Conservation (phyloP, 1,139 yeast genomes). For the Candida dubliniensis region DNA sequence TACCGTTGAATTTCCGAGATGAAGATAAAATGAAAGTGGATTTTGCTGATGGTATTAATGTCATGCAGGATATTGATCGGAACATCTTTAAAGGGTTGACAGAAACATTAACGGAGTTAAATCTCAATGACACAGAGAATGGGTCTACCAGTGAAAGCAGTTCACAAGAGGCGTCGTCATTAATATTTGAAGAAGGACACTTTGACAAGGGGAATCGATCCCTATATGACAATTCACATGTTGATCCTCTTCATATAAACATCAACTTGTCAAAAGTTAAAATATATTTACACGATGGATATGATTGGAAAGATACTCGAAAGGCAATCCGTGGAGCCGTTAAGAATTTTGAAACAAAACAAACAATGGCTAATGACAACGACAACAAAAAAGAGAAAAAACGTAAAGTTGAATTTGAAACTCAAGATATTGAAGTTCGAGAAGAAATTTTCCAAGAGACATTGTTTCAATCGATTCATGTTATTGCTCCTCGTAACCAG, state of each 20-base stretch:
- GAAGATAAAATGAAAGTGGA: conserved; percentile 53
- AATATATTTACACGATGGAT: conserved; percentile 80
- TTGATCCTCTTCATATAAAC: conserved; percentile 32
- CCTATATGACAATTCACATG: conserved; percentile 6
- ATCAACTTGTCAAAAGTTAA: conserved; percentile 39
- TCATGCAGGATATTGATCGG: conserved; percentile 50
- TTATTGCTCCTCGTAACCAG: conserved; percentile 56
- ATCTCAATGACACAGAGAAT: conserved; percentile 8
- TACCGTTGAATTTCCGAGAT: conserved; percentile 59
- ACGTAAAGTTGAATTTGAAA: background rate
- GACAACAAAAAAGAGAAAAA: background rate
- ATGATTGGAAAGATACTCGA: conserved; percentile 86
- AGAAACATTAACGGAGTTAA: conserved; percentile 13
- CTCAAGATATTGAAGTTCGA: conserved; percentile 18
- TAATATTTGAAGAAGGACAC: conserved; percentile 14
- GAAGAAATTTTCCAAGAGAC: conserved; percentile 55
- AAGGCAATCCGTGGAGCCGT: conserved; percentile 64
- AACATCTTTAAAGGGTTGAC: conserved; percentile 11
- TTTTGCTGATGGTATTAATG: conserved; percentile 37
- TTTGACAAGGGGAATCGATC: conserved; percentile 11
- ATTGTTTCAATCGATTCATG: conserved; percentile 70
- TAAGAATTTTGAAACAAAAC: conserved; percentile 52
- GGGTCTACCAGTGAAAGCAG: conserved; percentile 7
- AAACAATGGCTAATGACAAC: conserved; percentile 7
- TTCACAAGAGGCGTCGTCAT: conserved; percentile 9